phyloP scores from a whole-genome alignment of 148 eudicot species.

The Pharnaceum exiguum region DNA sequence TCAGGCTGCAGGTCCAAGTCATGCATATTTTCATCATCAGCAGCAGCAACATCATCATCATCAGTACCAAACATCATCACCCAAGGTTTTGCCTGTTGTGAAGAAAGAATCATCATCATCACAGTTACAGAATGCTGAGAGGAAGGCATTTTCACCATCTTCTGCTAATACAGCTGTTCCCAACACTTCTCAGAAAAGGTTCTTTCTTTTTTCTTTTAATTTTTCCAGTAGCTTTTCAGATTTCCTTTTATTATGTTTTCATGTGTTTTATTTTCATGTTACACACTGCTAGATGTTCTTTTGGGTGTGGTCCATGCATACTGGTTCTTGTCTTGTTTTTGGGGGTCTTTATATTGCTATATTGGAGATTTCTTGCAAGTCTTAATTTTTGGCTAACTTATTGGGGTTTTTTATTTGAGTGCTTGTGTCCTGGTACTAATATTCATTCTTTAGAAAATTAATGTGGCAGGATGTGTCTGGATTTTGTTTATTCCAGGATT shows the following conservation, averaged over 20 bases:
- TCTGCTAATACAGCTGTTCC: slow-evolving; percentile 64
- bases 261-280: slow-evolving; percentile 40
- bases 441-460: slow-evolving; percentile 1
- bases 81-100: slow-evolving; percentile 23
- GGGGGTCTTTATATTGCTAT: slow-evolving; percentile 15
- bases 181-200: slow-evolving; percentile 92
- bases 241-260: slow-evolving; percentile 10
- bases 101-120: slow-evolving; percentile 44
- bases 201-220: not conserved
- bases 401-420: not conserved
- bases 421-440: slow-evolving; percentile 14
- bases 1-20: slow-evolving; percentile 27
- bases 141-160: slow-evolving; percentile 58
- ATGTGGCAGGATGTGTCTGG: slow-evolving; percentile 11
- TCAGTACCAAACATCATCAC: slow-evolving; percentile 24
- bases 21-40: not conserved
- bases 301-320: slow-evolving; percentile 45
- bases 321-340: slow-evolving; percentile 17
- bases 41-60: slow-evolving; percentile 4
- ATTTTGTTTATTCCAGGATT: slow-evolving; percentile 7
- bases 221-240: slow-evolving; percentile 14
- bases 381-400: not conserved
- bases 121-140: slow-evolving; percentile 30
- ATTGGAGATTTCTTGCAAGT: slow-evolving; percentile 3
- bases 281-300: slow-evolving; percentile 14